Evolutionary conservation across 2,329 filamentous ascomycete species (phyloP), one percentile per base, ranked within the genome.

Genomic region (Botrytis elliptica): DNA sequence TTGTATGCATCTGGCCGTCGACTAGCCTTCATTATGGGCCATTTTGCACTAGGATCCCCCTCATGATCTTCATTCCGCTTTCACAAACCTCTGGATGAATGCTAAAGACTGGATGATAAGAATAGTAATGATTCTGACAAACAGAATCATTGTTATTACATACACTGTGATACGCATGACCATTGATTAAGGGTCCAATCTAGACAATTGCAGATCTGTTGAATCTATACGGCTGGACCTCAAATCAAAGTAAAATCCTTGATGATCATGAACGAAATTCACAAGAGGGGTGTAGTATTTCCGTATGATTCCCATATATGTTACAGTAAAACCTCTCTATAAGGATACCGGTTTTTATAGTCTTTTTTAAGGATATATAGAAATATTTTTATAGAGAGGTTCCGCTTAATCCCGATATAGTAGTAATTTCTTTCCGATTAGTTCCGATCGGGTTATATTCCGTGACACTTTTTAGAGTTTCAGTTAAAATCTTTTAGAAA

Each of bases 21-120:
- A 68, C 40, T 40, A 72, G 16, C 18, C 55, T 29, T 38, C 64
- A 68, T 52, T 33, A 29, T 38, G 29, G 22, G 18, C n/a, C 49
- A 69, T 40, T 18, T 57, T 42, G 55, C 49, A 42, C 66, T 42
- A 69, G 49, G 49, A 57, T 59, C 52, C 66, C 49, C 66, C 66
- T 57, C 66, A 69, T 69, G 66, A 69, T 69, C 66, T 57, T 69
- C 66, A 68, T 42, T 57, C 38, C 29, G 9, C 49, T 68, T 42
- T 33, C 49, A 69, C 49, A 57, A 33, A 42, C 14, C 49, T 59
- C 38, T 68, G 66, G 66, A 68, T 57, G 66, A 68, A 68, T 68
- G 49, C 18, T 40, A 33, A 44, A 18, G 36, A 57, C 29, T 66
- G 10, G 42, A 49, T 66, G 64, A 66, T 66, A 52, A 66, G 44